Base-by-base conservation (phyloP, 768 basidiomycete species). In the Boletus vermiculosoides region DNA sequence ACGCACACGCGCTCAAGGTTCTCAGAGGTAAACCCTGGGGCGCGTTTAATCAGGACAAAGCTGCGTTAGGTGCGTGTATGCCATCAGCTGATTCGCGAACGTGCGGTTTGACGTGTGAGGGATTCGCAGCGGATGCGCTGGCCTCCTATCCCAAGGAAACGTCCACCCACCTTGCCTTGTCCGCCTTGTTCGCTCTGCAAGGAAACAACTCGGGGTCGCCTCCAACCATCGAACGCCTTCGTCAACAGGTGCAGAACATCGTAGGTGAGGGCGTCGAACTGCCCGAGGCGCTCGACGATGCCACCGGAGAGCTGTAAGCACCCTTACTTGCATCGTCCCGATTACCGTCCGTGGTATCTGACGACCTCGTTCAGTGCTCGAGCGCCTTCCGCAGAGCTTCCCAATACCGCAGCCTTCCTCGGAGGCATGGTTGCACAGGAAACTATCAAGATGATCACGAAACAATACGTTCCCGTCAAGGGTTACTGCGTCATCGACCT, bases 341-440 rank as follows among this genome's bases (percentile, higher is more conserved):
- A n/a, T n/a, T n/a, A n/a, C 18, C n/a, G 1, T 22, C 2, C 8
- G 16, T 9, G 30, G n/a, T 23, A 47, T 62, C 60, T 55, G 50
- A 56, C 16, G 10, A 4, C n/a, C 2, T 30, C 9, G 12, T 20
- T 16, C 20, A 94, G 93, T 54, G 85, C 79, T 12, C 88, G 94
- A 2, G 79, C 92, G 9, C 91, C 90, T 2, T 86, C 81, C 0
- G 87, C 92, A 4, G 93, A 96, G 65, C 74, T 98, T 4, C 96
- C 96, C 7, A 98, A 94, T 62, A 94, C 87, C 2, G 92, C 96
- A 0, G 95, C 95, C 2, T 85, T 98, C 66, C 77, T 98, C 0
- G 97, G 97, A 1, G 97, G 97, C 3, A 72, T 98, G 36, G 88
- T 98, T 20, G 94, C 95, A 25, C 97, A 99, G 64, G 97, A 99